Conservation (phyloP, 2,329 filamentous ascomycete genomes). For the Monosporascus sp. region DNA sequence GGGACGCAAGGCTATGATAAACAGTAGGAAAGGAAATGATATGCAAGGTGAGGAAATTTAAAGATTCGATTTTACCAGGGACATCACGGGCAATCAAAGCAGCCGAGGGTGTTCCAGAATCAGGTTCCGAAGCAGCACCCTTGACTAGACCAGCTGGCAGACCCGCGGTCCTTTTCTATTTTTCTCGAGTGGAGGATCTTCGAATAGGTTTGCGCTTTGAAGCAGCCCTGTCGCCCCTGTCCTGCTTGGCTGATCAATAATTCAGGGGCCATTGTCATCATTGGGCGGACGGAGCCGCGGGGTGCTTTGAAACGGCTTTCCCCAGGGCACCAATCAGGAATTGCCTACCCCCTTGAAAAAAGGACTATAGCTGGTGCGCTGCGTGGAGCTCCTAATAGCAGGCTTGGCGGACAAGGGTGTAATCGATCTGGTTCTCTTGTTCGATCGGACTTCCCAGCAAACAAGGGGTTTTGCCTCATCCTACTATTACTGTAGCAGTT, state of each 20-base stretch:
- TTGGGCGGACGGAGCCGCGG: not conserved
- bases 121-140: no score
- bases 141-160: no score
- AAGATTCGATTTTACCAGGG: not conserved
- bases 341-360: conserved; percentile 2
- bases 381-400: conserved; percentile 12
- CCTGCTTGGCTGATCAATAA: not conserved
- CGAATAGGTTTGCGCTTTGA: no score
- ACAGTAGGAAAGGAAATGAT: not conserved
- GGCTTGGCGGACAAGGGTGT: conserved; percentile 15
- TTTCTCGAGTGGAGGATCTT: no score
- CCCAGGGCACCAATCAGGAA: conserved; percentile 11
- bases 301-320: not conserved
- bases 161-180: no score
- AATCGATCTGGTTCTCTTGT: conserved; percentile 7
- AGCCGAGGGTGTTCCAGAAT: no score
- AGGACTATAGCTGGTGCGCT: conserved; percentile 6
- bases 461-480: no score
- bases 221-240: not conserved
- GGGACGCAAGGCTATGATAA: not conserved
- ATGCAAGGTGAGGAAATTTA: not conserved
- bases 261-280: not conserved
- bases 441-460: conserved; percentile 5
- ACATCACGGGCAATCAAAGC: not conserved
- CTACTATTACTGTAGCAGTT: no score